Base-by-base conservation (phyloP, 352 stramenopile genomes). In the Thraustotheca clavata region DNA sequence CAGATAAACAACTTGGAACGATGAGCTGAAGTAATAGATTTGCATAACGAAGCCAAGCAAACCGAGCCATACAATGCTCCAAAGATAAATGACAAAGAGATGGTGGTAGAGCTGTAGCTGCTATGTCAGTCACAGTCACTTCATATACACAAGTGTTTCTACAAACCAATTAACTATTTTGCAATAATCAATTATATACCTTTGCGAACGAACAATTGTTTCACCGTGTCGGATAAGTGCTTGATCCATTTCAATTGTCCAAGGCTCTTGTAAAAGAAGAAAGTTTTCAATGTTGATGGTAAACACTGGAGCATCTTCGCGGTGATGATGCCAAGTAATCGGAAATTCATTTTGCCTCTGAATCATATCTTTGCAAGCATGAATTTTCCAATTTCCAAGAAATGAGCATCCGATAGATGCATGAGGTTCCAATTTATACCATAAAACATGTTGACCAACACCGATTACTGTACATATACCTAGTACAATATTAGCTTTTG, bases 381-480 rank as follows among this genome's bases (percentile, higher is more conserved):
- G 67, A 38, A 83, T 49, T 48, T 67, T 89, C 83, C 83, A 91
- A 2, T 72, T 73, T 2, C 47, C 68, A 0, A 79, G 52, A 3
- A 31, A 7, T 20, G 29, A 27, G 12, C 31, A 27, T 47, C 29
- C n/a, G 3, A 26, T 49, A 35, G 3, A 20, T 2, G 3, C n/a
- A 9, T 59, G 48, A 12, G 6, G 34, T 6, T 67, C 43, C 38
- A 67, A n/a, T 12, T 6, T 16, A 38, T 86, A 89, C 79, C 79
- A 91, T 33, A 91, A 68, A 31, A 83, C 73, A 61, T 91, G 76
- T 5, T 84, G 73, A 48, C 72, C 73, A 11, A 78, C 74, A 0
- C 83, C 83, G 9, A 91, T 55, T 2, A 88, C 72, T n/a, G 73
- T 69, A 16, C 73, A 87, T 49, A 62, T 62, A 32, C 55, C 55